Conservation (phyloP, 306 rosid genomes). For the Trifolium repens region DNA sequence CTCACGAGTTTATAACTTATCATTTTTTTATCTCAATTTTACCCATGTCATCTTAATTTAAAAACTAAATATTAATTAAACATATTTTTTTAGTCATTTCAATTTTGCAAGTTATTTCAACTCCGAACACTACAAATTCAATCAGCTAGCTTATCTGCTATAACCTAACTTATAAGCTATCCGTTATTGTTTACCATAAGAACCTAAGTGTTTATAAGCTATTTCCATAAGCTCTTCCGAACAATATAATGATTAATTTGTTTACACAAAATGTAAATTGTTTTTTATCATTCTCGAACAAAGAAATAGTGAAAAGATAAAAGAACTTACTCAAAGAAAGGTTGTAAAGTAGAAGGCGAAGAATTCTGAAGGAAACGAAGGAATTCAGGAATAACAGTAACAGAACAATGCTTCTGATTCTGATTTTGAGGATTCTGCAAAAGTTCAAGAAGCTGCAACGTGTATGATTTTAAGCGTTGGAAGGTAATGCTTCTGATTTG, state of each 20-base stretch:
- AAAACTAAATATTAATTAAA: too few relatives aligned
- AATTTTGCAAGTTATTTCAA: too few relatives aligned
- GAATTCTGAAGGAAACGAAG: constrained; percentile 63
- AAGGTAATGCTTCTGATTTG: constrained; percentile 52
- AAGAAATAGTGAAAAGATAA: background rate
- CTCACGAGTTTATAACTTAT: too few relatives aligned
- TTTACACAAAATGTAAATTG: background rate
- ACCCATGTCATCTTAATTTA: too few relatives aligned
- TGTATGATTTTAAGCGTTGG: constrained; percentile 57
- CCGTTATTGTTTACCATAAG: too few relatives aligned
- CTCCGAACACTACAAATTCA: too few relatives aligned
- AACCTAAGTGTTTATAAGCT: too few relatives aligned
- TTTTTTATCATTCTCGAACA: background rate
- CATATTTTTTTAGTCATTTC: too few relatives aligned
- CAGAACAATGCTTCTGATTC: constrained; percentile 50
- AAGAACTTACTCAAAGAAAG: constrained; percentile 73
- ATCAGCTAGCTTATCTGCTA: too few relatives aligned
- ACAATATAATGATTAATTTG: background rate
- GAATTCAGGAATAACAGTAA: constrained; percentile 49
- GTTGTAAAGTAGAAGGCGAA: constrained; percentile 61
- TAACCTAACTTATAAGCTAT: too few relatives aligned
- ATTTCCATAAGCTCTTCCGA: background rate
- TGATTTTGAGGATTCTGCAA: constrained; percentile 56
- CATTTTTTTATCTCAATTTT: too few relatives aligned
- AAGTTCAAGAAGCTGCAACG: constrained; percentile 76